Evolutionary conservation across 2,329 filamentous ascomycete genomes (phyloP).

Genomic region (Taxawa tesnikishii): DNA sequence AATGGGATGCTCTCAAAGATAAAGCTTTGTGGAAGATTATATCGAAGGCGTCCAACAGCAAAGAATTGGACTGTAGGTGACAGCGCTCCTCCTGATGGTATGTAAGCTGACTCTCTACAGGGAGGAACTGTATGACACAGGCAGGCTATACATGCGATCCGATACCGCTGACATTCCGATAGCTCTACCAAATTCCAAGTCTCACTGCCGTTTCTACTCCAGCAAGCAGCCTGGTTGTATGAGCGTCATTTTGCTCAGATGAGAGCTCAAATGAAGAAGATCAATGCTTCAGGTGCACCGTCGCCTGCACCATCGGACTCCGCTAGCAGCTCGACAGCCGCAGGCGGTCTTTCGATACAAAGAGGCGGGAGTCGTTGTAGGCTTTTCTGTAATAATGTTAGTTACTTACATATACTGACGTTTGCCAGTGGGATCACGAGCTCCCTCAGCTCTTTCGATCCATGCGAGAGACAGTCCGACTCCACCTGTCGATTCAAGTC

Average conservation of each 20-base stretch:
- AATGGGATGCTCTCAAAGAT: constrained; percentile 83
- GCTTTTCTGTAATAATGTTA: constrained; percentile 1
- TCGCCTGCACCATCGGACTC: constrained; percentile 41
- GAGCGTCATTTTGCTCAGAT: constrained; percentile 85
- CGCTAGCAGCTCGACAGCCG: constrained; percentile 27
- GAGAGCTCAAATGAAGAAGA: constrained; percentile 75
- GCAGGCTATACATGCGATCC: too few relatives aligned
- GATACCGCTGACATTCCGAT: too few relatives aligned
- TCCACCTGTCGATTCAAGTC: constrained; percentile 37
- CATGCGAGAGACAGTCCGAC: constrained; percentile 45
- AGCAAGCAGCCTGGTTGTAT: constrained; percentile 89
- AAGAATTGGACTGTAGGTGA: constrained; percentile 72
- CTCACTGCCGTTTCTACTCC: constrained; percentile 74
- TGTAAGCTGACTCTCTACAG: too few relatives aligned
- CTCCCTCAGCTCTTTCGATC: constrained; percentile 44
- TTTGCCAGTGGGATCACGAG: constrained; percentile 21
- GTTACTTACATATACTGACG: not conserved
- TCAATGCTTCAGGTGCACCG: constrained; percentile 45
- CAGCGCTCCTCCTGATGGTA: too few relatives aligned
- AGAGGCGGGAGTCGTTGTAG: constrained; percentile 36
- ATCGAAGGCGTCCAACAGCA: constrained; percentile 64
- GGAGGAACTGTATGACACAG: too few relatives aligned
- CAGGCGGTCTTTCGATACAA: constrained; percentile 35
- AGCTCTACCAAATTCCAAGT: constrained; percentile 72
- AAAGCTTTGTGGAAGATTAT: constrained; percentile 82